Evolutionary conservation across 1,284 basidiomycete species (phyloP).

Genomic region (Clitocybe nebularis): DNA sequence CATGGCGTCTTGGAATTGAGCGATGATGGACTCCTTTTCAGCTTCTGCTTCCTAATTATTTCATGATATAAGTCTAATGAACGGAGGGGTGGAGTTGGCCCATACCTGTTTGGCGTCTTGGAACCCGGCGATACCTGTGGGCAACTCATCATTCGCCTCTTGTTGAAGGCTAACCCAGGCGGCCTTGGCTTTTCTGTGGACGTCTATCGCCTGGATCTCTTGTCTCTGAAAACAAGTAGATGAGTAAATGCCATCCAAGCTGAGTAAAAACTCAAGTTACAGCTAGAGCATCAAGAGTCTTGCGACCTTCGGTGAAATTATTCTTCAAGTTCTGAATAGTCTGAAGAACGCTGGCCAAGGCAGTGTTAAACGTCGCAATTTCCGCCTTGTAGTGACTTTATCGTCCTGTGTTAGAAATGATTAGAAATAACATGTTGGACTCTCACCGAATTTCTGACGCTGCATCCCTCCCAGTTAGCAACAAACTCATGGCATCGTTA

Average conservation of each 20-base stretch:
- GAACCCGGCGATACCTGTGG: constrained; percentile 66
- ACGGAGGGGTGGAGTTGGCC: constrained; percentile 12
- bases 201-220: constrained; percentile 20
- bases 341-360: constrained; percentile 13
- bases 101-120: constrained; percentile 52
- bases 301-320: constrained; percentile 16
- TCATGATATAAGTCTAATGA: neutral
- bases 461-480: constrained; percentile 45
- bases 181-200: constrained; percentile 25
- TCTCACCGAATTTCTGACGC: constrained; percentile 30
- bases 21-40: constrained; percentile 45
- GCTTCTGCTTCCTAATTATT: constrained; percentile 46
- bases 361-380: constrained; percentile 19
- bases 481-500: constrained; percentile 41
- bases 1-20: constrained; percentile 46
- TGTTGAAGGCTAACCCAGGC: constrained; percentile 30
- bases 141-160: constrained; percentile 71
- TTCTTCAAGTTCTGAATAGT: constrained; percentile 15
- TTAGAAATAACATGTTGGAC: neutral
- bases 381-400: constrained; percentile 25
- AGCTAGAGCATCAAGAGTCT: constrained; percentile 22
- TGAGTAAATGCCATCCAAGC: constrained; percentile 1
- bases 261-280: constrained; percentile 16
- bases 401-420: neutral
- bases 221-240: constrained; percentile 20